phyloP scores from a whole-genome alignment of 352 stramenopile species.

The Pythium plurisporium region DNA sequence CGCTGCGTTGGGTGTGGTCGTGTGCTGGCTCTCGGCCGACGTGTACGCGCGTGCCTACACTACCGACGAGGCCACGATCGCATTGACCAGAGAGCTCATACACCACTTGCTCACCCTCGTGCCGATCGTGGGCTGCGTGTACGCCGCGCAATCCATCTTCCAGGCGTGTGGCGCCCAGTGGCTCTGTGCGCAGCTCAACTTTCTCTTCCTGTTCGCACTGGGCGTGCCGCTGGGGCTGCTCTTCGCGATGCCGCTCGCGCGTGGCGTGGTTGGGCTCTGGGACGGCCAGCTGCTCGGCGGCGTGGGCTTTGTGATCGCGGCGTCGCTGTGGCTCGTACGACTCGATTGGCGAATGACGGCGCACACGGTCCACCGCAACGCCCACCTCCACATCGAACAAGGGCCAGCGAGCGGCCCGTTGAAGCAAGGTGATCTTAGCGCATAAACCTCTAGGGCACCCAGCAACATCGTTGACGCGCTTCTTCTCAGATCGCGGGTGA shows the following conservation, averaged over 20 bases:
- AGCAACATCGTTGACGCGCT: background rate
- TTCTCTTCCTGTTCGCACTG: conserved; percentile 45
- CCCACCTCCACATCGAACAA: conserved; percentile 29
- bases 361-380: conserved; percentile 37
- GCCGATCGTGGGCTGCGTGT: conserved; percentile 36
- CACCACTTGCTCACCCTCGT: conserved; percentile 36
- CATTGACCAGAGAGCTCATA: conserved; percentile 29
- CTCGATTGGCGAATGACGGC: conserved; percentile 53
- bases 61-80: conserved; percentile 27
- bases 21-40: conserved; percentile 27
- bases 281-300: conserved; percentile 43
- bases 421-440: background rate
- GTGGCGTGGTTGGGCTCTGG: conserved; percentile 55
- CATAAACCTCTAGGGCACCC: no score
- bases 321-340: conserved; percentile 36
- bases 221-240: conserved; percentile 42
- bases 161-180: conserved; percentile 45
- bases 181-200: conserved; percentile 53
- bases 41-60: conserved; percentile 44
- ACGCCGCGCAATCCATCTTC: conserved; percentile 42
- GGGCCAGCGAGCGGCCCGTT: background rate
- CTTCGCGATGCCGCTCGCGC: conserved; percentile 37
- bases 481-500: background rate
- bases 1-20: conserved; percentile 24
- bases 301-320: conserved; percentile 35